A percentile compares a stretch with the other conserved stretches of the same genome.
phyloP scores from a whole-genome alignment of 2,329 filamentous ascomycete species.

The Ramularia collo-cygni region DNA sequence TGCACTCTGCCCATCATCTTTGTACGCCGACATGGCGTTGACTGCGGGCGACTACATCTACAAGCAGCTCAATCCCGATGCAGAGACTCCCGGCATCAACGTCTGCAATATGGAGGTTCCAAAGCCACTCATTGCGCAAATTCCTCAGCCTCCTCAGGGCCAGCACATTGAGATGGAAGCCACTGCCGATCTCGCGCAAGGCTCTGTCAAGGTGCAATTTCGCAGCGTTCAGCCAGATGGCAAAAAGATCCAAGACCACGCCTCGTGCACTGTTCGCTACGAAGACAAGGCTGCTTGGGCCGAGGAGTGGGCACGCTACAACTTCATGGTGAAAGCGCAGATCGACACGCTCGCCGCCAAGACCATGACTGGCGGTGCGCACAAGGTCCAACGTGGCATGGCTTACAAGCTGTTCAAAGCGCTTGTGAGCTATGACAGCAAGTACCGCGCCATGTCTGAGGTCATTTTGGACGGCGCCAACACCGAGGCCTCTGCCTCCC shows the following conservation, averaged over 20 bases:
- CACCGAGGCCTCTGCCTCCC: constrained; percentile 48
- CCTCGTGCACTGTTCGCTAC: constrained; percentile 54
- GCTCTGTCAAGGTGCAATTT: constrained; percentile 49
- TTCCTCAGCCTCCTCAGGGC: constrained; percentile 41
- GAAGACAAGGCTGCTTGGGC: constrained; percentile 56
- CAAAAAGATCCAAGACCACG: constrained; percentile 54
- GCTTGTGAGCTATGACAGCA: constrained; percentile 50
- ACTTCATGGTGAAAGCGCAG: constrained; percentile 51
- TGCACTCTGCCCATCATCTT: constrained; percentile 57
- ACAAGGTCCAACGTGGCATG: constrained; percentile 67
- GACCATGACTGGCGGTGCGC: constrained; percentile 58
- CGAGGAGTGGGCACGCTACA: constrained; percentile 58
- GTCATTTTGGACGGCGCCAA: constrained; percentile 51
- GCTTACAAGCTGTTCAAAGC: constrained; percentile 67
- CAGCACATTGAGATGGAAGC: constrained; percentile 58
- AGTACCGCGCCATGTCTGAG: constrained; percentile 53
- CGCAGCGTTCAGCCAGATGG: constrained; percentile 56
- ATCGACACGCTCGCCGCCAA: constrained; percentile 61
- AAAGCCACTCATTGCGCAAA: constrained; percentile 60
- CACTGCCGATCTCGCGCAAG: constrained; percentile 51
- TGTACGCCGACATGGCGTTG: constrained; percentile 59
- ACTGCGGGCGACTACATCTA: constrained; percentile 62
- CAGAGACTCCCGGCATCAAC: constrained; percentile 53
- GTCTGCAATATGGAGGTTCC: constrained; percentile 61
- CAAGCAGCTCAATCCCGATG: constrained; percentile 53